Conservation (phyloP, 768 basidiomycete species). For the Mycena albidolilacea region DNA sequence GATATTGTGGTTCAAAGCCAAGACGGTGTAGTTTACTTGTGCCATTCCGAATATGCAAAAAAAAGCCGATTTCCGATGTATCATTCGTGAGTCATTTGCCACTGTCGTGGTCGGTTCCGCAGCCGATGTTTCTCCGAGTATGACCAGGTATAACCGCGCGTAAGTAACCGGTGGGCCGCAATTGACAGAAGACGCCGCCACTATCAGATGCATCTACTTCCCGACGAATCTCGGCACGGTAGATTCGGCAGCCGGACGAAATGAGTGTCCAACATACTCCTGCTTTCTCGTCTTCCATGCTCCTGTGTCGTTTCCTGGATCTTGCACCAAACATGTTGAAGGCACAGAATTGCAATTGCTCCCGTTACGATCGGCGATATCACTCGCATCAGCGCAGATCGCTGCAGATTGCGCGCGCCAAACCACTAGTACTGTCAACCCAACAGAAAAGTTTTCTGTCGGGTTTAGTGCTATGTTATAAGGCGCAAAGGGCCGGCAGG, state of each 20-base stretch:
- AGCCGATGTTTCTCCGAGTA: not conserved
- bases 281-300: slow-evolving; percentile 16
- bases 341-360: slow-evolving; percentile 12
- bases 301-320: slow-evolving; percentile 17
- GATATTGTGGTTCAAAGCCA: too few species aligned
- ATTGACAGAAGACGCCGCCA: not conserved
- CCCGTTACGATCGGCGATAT: slow-evolving; percentile 12
- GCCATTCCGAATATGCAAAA: too few species aligned
- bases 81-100: too few species aligned
- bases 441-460: too few species aligned
- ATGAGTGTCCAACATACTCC: slow-evolving; percentile 6
- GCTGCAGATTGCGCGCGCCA: not conserved
- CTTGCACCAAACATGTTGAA: slow-evolving; percentile 20
- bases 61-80: too few species aligned
- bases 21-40: too few species aligned
- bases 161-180: slow-evolving; percentile 11
- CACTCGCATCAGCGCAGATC: slow-evolving; percentile 19
- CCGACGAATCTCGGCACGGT: slow-evolving; percentile 16
- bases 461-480: too few species aligned
- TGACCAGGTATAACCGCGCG: not conserved
- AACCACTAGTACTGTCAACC: too few species aligned
- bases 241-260: slow-evolving; percentile 9
- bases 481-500: too few species aligned
- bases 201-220: not conserved
- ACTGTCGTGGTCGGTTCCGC: too few species aligned